Conservation (phyloP, 345 rosid species). For the Rhodamnia rubescens region DNA sequence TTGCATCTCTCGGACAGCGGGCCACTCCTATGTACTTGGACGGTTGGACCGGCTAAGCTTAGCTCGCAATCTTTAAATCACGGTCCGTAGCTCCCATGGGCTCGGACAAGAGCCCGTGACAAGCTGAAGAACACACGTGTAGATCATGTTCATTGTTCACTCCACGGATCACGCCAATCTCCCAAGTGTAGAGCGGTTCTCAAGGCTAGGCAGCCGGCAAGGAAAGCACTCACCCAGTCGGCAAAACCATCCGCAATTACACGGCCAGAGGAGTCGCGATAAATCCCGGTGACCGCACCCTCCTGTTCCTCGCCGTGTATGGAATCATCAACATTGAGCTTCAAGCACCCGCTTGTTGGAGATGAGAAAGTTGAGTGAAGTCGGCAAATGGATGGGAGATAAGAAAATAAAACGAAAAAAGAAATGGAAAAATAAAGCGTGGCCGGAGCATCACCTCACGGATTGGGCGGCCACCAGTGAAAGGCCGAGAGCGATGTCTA, state of each 20-base stretch:
- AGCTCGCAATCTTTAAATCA: neutral
- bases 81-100: neutral
- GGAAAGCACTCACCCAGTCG: too few species aligned
- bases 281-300: neutral
- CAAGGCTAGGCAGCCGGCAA: too few species aligned
- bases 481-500: too few species aligned
- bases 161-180: neutral
- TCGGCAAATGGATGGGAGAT: neutral
- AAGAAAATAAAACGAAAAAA: neutral
- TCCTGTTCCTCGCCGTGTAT: accelerated
- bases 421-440: neutral
- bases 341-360: too few species aligned
- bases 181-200: neutral
- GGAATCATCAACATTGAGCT: neutral
- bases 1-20: neutral
- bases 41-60: neutral
- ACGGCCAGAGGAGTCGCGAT: accelerated
- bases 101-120: neutral
- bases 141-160: neutral
- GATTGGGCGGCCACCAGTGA: neutral
- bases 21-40: too few species aligned
- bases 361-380: neutral
- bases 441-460: neutral
- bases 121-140: neutral
- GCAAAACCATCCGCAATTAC: accelerated